Evolutionary conservation across 352 stramenopile genomes (phyloP), one percentile per base, ranked within the genome.

Genomic region (Globisporangium abappressorium): DNA sequence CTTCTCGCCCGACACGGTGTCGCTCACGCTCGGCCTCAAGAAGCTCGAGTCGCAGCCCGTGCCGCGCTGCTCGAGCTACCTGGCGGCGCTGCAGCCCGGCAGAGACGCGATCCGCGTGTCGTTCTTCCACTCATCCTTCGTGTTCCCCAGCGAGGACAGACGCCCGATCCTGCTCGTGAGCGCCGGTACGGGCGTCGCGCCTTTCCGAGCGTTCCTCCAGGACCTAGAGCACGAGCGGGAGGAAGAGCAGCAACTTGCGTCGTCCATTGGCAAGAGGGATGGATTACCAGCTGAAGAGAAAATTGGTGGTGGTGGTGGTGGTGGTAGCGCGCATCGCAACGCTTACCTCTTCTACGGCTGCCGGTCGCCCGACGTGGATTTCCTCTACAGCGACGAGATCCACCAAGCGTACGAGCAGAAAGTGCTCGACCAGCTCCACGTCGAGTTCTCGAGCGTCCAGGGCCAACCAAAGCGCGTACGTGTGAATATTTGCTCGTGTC

Each of bases 271-370:
- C 18, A 46, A 4, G 28, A 28, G 28, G 53, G 2, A 43, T 51
- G 43, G 43, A 51, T 51, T 51, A 51, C 18, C 43, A 51, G 43
- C 18, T 41, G 54, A 5, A 49, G 15, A 30, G 5, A 65, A 14
- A 70, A 75, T 8, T 24, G 18, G 30, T 33, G 30, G 18, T 24
- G 18, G 30, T 33, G 30, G 18, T 24, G 18, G 22, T 24, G 38
- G 22, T 30, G n/a, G 20, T 22, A 51, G 22, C 1, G 4, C n/a
- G 22, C 75, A 76, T 46, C 78, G 81, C 56, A 61, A 78, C 60
- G 80, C 86, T 6, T 90, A 92, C 54, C 62, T 95, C 26, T 95
- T 92, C 59, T 91, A 93, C 43, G 88, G 88, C 38, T 95, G 86
- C 33, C 87, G 84, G 33, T 67, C 74, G 8, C 75, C 71, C 11